Evolutionary conservation across 345 rosid species (phyloP).

Genomic region (Aquilaria malaccensis): DNA sequence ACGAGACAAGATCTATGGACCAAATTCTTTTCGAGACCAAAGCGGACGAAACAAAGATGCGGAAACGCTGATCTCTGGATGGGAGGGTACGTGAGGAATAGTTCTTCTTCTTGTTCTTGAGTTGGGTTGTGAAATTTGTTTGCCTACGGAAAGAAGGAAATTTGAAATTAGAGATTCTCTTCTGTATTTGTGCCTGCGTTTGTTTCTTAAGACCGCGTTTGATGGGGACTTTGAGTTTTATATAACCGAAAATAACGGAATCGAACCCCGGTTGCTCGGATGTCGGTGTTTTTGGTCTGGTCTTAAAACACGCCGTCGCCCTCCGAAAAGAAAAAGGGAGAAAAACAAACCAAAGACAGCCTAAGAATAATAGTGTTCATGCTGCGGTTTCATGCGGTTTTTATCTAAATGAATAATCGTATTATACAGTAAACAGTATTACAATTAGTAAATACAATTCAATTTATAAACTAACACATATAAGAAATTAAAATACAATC

Average conservation of each 20-base stretch:
- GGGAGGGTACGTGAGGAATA: neutral
- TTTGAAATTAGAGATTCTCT: neutral
- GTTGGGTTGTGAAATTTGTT: neutral
- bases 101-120: neutral
- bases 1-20: conserved; percentile 6
- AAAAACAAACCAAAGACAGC: too few species aligned
- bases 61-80: neutral
- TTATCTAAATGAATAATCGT: too few species aligned
- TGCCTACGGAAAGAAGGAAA: too few species aligned
- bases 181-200: neutral
- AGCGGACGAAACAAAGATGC: neutral
- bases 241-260: conserved; percentile 4
- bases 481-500: too few species aligned
- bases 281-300: neutral
- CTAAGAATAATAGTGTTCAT: too few species aligned
- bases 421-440: too few species aligned
- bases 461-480: too few species aligned
- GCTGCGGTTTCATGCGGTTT: too few species aligned
- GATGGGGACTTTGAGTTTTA: neutral
- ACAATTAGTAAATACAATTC: too few species aligned
- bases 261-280: neutral
- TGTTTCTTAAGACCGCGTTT: conserved; percentile 10
- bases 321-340: too few species aligned
- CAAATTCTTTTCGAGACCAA: neutral
- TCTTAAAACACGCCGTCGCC: neutral